Percentiles rank a stretch among this genome's conserved stretches.
Evolutionary conservation across 352 stramenopile species (phyloP).

Genomic region (Phytophthora vignae): DNA sequence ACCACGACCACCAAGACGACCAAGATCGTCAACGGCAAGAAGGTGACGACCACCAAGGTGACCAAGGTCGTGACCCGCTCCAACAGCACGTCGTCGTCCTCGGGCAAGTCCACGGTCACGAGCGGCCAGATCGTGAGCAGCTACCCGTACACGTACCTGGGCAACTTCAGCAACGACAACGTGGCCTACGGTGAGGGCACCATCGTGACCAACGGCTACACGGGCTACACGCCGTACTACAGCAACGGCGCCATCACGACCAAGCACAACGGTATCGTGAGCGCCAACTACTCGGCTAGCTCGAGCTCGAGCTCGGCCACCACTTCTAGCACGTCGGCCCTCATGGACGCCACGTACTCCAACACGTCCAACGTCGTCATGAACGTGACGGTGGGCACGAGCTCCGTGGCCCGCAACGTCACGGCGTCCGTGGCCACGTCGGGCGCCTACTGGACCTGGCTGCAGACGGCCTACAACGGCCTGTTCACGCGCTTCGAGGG

Average conservation of each 20-base stretch:
- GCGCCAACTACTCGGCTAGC: slow-evolving; percentile 48
- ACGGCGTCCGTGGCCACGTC: slow-evolving; percentile 55
- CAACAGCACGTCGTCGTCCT: slow-evolving; percentile 46
- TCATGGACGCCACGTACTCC: slow-evolving; percentile 42
- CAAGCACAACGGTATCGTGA: slow-evolving; percentile 62
- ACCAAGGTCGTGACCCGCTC: slow-evolving; percentile 45
- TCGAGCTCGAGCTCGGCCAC: slow-evolving; percentile 36
- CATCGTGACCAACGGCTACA: slow-evolving; percentile 56
- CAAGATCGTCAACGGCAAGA: slow-evolving; percentile 58
- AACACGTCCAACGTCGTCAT: slow-evolving; percentile 44
- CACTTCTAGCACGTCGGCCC: slow-evolving; percentile 27
- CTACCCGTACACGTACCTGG: slow-evolving; percentile 57
- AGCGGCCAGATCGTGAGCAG: slow-evolving; percentile 41
- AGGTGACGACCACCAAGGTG: slow-evolving; percentile 61
- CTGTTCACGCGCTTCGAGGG: slow-evolving; percentile 65
- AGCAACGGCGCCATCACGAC: slow-evolving; percentile 50
- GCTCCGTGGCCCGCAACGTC: slow-evolving; percentile 47
- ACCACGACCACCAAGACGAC: slow-evolving; percentile 56
- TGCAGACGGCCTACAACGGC: slow-evolving; percentile 64
- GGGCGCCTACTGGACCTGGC: slow-evolving; percentile 71
- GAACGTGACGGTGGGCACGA: slow-evolving; percentile 57
- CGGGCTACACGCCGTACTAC: slow-evolving; percentile 56
- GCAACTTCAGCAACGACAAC: slow-evolving; percentile 53
- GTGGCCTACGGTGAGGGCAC: slow-evolving; percentile 43
- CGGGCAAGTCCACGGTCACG: slow-evolving; percentile 39